Conservation (phyloP, 2,329 filamentous ascomycete species). For the Diaporthe eres region DNA sequence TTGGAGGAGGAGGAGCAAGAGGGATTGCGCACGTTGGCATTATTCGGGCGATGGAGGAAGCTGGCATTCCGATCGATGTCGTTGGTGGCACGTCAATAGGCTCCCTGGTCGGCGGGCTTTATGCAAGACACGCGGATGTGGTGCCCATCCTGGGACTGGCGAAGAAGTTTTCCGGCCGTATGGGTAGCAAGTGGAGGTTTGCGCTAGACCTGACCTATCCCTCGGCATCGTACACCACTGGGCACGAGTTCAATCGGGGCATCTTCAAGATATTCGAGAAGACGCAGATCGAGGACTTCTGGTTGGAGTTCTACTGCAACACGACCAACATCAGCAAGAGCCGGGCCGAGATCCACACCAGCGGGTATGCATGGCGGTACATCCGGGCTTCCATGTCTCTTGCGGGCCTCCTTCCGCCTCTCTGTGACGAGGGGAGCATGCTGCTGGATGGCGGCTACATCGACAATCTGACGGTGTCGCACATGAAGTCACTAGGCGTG, state of each 20-base stretch:
- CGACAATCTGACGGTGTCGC: conserved; percentile 95
- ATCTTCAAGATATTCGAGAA: conserved; percentile 99
- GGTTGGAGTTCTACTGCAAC: conserved; percentile 99
- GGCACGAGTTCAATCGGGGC: conserved; percentile 98
- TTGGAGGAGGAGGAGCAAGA: conserved; percentile 92
- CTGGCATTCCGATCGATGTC: conserved; percentile 95
- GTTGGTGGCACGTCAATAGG: conserved; percentile 97
- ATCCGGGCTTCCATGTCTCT: conserved; percentile 97
- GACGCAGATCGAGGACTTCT: conserved; percentile 98
- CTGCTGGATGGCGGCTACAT: conserved; percentile 96
- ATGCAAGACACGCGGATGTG: conserved; percentile 95
- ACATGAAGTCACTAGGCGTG: conserved; percentile 95
- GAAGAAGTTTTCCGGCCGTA: conserved; percentile 98
- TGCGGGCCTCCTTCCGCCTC: conserved; percentile 89
- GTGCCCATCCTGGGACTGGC: conserved; percentile 97
- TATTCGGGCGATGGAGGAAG: conserved; percentile 94
- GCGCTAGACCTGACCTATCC: conserved; percentile 96
- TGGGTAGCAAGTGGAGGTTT: conserved; percentile 99
- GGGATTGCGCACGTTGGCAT: conserved; percentile 95
- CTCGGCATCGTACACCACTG: conserved; percentile 96
- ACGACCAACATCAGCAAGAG: conserved; percentile 99
- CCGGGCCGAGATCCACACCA: conserved; percentile 91
- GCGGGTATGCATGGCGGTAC: conserved; percentile 97
- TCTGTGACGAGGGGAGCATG: conserved; percentile 98
- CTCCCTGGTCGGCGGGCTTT: conserved; percentile 93